Percentiles rank a stretch among this genome's conserved stretches.
Conservation (phyloP, 768 basidiomycete genomes). For the Gautieria morchelliformis region DNA sequence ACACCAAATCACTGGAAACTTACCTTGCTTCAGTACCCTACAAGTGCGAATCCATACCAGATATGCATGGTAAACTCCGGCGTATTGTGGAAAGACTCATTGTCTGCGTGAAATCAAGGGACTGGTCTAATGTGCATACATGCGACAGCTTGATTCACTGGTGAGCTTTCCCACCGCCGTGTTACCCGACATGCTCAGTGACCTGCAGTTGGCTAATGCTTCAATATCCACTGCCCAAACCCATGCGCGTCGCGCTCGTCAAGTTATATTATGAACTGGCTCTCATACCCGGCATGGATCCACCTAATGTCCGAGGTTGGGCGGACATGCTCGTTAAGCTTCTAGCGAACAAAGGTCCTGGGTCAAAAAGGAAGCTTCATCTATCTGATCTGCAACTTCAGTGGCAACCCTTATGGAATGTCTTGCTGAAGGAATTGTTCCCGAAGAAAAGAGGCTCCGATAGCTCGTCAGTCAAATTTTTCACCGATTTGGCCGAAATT, state of each 20-base stretch:
- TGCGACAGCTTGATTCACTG: slow-evolving; percentile 80
- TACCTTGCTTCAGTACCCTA: slow-evolving; percentile 68
- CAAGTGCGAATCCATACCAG: slow-evolving; percentile 56
- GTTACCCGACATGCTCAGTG: background rate
- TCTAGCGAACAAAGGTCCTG: slow-evolving; percentile 49
- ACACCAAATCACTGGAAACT: slow-evolving; percentile 38
- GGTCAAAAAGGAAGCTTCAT: slow-evolving; percentile 58
- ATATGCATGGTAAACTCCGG: slow-evolving; percentile 64
- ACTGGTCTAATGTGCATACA: slow-evolving; percentile 62
- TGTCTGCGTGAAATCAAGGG: slow-evolving; percentile 63
- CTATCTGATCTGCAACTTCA: slow-evolving; percentile 54
- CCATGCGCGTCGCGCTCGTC: slow-evolving; percentile 63
- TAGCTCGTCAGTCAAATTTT: slow-evolving; percentile 35
- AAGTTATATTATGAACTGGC: slow-evolving; percentile 73
- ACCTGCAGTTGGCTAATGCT: slow-evolving; percentile 63
- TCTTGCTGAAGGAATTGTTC: slow-evolving; percentile 66
- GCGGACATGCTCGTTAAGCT: slow-evolving; percentile 70
- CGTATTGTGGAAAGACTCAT: slow-evolving; percentile 58
- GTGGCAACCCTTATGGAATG: slow-evolving; percentile 72
- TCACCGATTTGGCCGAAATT: slow-evolving; percentile 1
- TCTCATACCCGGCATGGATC: slow-evolving; percentile 66
- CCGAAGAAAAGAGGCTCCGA: slow-evolving; percentile 56
- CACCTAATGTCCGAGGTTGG: slow-evolving; percentile 63
- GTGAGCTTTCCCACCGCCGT: slow-evolving; percentile 25
- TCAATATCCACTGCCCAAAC: slow-evolving; percentile 66